Evolutionary conservation across 768 basidiomycete genomes (phyloP).

Genomic region (Tulasnella sp.): DNA sequence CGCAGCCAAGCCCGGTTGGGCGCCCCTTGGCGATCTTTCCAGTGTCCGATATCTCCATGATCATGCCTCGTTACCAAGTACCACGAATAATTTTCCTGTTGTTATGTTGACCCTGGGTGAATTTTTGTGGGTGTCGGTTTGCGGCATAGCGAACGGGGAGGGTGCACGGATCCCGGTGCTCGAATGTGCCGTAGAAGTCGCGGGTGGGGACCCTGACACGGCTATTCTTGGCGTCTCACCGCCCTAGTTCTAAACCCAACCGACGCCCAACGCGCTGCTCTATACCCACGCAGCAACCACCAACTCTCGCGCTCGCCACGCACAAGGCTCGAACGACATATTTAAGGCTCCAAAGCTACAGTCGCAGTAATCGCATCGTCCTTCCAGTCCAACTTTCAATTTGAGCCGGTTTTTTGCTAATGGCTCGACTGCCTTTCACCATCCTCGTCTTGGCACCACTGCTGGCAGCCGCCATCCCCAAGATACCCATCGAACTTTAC

Average conservation of each 20-base stretch:
- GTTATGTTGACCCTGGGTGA: neutral
- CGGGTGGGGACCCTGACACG: constrained; percentile 2
- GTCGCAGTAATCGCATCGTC: neutral
- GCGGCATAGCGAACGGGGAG: neutral
- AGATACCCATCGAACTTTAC: constrained; percentile 51
- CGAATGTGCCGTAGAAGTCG: neutral
- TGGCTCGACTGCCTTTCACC: neutral
- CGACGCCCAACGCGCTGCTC: constrained; percentile 2
- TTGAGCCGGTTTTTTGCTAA: neutral
- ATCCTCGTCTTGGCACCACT: neutral
- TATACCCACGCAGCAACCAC: neutral
- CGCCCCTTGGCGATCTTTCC: neutral
- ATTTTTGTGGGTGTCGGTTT: neutral
- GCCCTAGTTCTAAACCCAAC: neutral
- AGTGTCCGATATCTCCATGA: neutral
- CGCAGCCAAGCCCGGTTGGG: neutral
- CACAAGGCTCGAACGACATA: neutral
- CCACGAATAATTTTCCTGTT: too few relatives aligned
- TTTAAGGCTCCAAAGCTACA: neutral
- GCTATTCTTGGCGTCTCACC: constrained; percentile 3
- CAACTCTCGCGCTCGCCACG: neutral
- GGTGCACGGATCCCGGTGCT: neutral
- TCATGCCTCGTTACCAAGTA: neutral
- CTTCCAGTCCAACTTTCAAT: neutral
- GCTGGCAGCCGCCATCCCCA: constrained; percentile 4